phyloP scores from a whole-genome alignment of 2,329 filamentous ascomycete species.

The Scopulariopsis brevicaulis region DNA sequence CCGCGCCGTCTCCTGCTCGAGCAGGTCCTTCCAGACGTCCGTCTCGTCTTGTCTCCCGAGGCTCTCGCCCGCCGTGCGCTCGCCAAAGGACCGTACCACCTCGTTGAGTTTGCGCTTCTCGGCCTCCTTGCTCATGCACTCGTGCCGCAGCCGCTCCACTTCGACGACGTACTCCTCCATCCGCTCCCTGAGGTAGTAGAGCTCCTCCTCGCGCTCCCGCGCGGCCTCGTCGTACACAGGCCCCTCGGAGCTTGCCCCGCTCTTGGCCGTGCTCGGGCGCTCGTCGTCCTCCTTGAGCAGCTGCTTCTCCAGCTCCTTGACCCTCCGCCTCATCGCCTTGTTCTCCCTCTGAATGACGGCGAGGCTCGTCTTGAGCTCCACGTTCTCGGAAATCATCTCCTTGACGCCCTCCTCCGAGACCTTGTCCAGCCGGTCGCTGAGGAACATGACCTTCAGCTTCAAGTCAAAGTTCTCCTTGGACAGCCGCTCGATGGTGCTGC shows the following conservation, averaged over 20 bases:
- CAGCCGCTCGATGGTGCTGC: slow-evolving; percentile 88
- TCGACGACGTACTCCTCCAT: slow-evolving; percentile 75
- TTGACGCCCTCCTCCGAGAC: slow-evolving; percentile 93
- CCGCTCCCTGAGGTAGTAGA: slow-evolving; percentile 72
- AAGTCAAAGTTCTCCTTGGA: slow-evolving; percentile 98
- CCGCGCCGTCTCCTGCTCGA: slow-evolving; percentile 82
- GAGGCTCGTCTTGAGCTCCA: slow-evolving; percentile 84
- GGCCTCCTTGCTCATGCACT: slow-evolving; percentile 66
- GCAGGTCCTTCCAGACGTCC: slow-evolving; percentile 89
- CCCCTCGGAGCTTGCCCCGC: slow-evolving; percentile 44
- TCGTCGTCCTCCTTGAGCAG: slow-evolving; percentile 56
- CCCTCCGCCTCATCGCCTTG: slow-evolving; percentile 65
- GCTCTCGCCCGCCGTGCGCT: slow-evolving; percentile 34
- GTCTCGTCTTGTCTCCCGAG: slow-evolving; percentile 49
- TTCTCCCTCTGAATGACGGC: slow-evolving; percentile 86
- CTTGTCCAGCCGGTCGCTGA: slow-evolving; percentile 86
- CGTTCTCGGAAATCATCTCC: slow-evolving; percentile 96
- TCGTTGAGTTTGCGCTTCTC: slow-evolving; percentile 83
- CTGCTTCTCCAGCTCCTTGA: slow-evolving; percentile 80
- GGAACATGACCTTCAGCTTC: slow-evolving; percentile 94
- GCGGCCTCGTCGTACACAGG: slow-evolving; percentile 48
- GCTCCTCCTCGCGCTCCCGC: slow-evolving; percentile 71
- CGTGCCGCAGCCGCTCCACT: slow-evolving; percentile 70
- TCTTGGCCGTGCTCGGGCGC: slow-evolving; percentile 47
- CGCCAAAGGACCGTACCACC: slow-evolving; percentile 49